Percentiles rank a stretch among this genome's conserved stretches.
These are phyloP conservation scores for Royoungia palumana DNA, from an alignment of 768 basidiomycete genomes.

Conservation along the genomic window DNA sequence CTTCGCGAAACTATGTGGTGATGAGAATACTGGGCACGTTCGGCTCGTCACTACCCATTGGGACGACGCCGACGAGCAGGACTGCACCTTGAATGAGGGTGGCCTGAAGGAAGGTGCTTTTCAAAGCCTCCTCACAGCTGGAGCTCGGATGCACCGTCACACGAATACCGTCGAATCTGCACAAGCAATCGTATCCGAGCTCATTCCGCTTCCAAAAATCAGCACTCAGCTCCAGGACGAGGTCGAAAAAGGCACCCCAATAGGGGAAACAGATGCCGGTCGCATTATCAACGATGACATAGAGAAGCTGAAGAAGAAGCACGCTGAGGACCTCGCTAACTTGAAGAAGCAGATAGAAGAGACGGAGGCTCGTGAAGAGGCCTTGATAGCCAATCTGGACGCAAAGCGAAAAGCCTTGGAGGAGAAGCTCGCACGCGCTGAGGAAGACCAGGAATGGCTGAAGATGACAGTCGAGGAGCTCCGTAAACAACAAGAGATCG, in stretches of 20 bases:
- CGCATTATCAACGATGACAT: conserved; percentile 42
- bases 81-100: conserved; percentile 23
- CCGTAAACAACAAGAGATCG: too few species aligned
- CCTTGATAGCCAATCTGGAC: not conserved
- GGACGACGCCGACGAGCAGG: conserved; percentile 30
- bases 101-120: conserved; percentile 38
- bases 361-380: conserved; percentile 21
- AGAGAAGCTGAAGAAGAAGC: too few species aligned
- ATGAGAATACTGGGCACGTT: conserved; percentile 40
- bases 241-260: conserved; percentile 38
- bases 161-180: conserved; percentile 38
- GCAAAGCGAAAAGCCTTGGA: not conserved
- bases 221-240: conserved; percentile 47
- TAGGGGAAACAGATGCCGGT: conserved; percentile 45
- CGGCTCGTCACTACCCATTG: conserved; percentile 47
- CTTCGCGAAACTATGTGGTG: conserved; percentile 45
- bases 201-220: conserved; percentile 35
- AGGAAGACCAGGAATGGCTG: not conserved
- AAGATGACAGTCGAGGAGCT: not conserved
- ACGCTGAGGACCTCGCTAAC: conserved; percentile 39
- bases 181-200: conserved; percentile 35
- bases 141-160: conserved; percentile 39
- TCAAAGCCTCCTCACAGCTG: conserved; percentile 39
- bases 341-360: conserved; percentile 41
- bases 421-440: not conserved